Base-by-base conservation (phyloP, 2,329 filamentous ascomycete species). In the Helminthosporium solani region DNA sequence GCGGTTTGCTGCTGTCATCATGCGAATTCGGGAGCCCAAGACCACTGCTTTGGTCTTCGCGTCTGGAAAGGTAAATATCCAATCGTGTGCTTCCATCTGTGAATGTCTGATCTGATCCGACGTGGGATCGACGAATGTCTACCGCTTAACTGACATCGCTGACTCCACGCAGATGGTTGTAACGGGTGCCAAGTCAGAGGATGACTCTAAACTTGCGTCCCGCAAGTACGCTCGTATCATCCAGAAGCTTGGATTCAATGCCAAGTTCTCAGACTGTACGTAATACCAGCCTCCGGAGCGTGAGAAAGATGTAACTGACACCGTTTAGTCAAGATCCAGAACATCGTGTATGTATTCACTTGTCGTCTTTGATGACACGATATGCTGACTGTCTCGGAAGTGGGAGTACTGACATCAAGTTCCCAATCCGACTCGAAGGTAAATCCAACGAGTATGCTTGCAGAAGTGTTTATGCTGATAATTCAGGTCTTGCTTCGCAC, bases 261-360 rank as follows among this genome's bases (percentile, higher is more conserved):
- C 94, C 65, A 96, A 96, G 83, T 97, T 99, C 75, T 96, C 91
- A 58, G 94, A 99, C 73, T 99, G n/a, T n/a, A n/a, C n/a, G n/a
- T n/a, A n/a, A n/a, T n/a, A n/a, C n/a, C n/a, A n/a, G n/a, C n/a
- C n/a, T n/a, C n/a, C n/a, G n/a, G n/a, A n/a, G n/a, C n/a, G n/a
- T n/a, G n/a, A n/a, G n/a, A n/a, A n/a, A n/a, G n/a, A n/a, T n/a
- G n/a, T n/a, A n/a, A n/a, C n/a, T n/a, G n/a, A n/a, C n/a, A n/a
- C n/a, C n/a, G n/a, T n/a, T n/a, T n/a, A n/a, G n/a, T 99, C 78
- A 99, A 97, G 83, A 99, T 99, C 66, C 67, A 68, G 54, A 35
- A 35, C 33, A 31, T 31, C 14, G 28, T 31, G 33, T 35, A 19
- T 15, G 33, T 9, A 25, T 5, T 9, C 9, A 25, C 23, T 25